phyloP scores from a whole-genome alignment of 2,329 filamentous ascomycete species.

The Aspergillus sergii region DNA sequence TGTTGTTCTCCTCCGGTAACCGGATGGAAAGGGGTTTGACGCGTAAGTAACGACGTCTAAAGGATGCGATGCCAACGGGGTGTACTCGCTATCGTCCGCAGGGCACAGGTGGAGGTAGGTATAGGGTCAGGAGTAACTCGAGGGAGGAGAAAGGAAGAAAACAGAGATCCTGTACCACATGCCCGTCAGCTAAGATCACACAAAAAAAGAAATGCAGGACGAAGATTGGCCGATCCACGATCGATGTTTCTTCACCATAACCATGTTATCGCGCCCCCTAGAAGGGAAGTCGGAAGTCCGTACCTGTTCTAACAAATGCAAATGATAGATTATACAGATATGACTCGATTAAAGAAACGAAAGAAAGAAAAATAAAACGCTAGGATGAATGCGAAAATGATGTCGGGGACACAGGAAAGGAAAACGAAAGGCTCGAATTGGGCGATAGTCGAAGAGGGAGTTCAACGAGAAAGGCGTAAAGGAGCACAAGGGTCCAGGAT shows the following conservation, averaged over 20 bases:
- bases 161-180: conserved; percentile 25
- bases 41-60: conserved; percentile 25
- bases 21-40: conserved; percentile 22
- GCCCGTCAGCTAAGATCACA: conserved; percentile 29
- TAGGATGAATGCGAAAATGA: conserved; percentile 24
- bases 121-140: conserved; percentile 22
- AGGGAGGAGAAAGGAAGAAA: conserved; percentile 22
- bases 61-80: conserved; percentile 13
- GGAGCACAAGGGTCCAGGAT: conserved; percentile 31
- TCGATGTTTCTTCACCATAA: conserved; percentile 10
- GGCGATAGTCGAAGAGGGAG: conserved; percentile 27
- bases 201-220: conserved; percentile 17
- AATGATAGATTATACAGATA: conserved; percentile 35
- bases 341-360: conserved; percentile 16
- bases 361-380: conserved; percentile 26
- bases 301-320: conserved; percentile 36
- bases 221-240: conserved; percentile 17
- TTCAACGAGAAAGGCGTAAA: conserved; percentile 29
- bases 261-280: conserved; percentile 8
- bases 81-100: conserved; percentile 13
- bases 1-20: conserved; percentile 51
- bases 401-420: conserved; percentile 28
- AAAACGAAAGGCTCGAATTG: conserved; percentile 32
- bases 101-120: conserved; percentile 11
- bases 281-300: conserved; percentile 7